A percentile compares a stretch with the other conserved stretches of the same genome.
Conservation (phyloP, 768 basidiomycete genomes). For the Agaricus bisporus region DNA sequence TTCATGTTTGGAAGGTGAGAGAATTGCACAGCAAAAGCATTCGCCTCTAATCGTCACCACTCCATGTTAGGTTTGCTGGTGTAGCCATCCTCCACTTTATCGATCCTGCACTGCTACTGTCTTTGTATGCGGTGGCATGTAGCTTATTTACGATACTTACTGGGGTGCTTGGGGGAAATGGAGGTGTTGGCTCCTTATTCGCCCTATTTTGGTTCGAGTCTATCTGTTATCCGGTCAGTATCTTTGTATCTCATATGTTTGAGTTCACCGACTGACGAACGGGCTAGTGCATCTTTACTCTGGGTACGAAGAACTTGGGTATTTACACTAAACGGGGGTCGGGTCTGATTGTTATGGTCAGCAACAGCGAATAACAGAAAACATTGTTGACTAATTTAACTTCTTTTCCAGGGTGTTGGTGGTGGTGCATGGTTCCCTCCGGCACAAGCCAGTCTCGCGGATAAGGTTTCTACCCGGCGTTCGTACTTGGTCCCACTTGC, state of each 20-base stretch:
- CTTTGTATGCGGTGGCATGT: conserved; percentile 46
- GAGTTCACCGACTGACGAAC: background rate
- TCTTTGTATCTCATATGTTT: background rate
- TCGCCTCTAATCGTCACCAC: background rate
- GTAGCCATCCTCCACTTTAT: conserved; percentile 55
- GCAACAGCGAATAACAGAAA: conserved; percentile 9
- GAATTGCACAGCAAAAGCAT: background rate
- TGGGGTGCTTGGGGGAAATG: conserved; percentile 42
- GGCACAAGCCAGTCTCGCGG: conserved; percentile 52
- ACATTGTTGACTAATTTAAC: background rate
- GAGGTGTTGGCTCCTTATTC: conserved; percentile 58
- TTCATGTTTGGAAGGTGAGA: conserved; percentile 55
- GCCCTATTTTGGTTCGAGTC: conserved; percentile 71
- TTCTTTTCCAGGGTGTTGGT: conserved; percentile 38
- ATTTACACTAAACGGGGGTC: conserved; percentile 56
- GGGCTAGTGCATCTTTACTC: conserved; percentile 50
- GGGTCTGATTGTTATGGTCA: conserved; percentile 57
- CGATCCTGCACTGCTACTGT: conserved; percentile 59
- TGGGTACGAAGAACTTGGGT: conserved; percentile 60
- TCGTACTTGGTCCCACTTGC: conserved; percentile 59
- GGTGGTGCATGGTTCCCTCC: conserved; percentile 68
- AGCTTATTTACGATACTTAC: conserved; percentile 45
- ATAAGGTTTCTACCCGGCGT: conserved; percentile 38
- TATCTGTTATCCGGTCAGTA: conserved; percentile 59
- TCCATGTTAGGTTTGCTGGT: conserved; percentile 44